Evolutionary conservation across 163 green algal genomes (phyloP).

Genomic region (Coccomyxa subellipsoidea): DNA sequence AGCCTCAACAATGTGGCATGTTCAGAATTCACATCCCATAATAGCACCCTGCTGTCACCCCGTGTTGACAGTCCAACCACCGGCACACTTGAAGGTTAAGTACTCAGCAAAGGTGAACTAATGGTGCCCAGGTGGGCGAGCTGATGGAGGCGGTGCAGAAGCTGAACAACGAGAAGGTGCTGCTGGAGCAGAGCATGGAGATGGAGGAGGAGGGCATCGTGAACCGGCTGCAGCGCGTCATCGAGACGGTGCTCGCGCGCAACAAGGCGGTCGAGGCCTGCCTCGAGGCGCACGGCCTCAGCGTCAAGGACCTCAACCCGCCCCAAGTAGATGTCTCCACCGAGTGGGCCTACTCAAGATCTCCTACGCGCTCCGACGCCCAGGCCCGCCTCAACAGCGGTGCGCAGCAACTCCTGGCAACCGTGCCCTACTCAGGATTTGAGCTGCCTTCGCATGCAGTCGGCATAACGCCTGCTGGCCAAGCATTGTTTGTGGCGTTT

Average conservation of each 20-base stretch:
- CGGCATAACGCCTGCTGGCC: not conserved
- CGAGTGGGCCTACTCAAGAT: constrained; percentile 20
- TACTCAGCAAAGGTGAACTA: too few relatives aligned
- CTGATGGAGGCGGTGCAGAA: constrained; percentile 51
- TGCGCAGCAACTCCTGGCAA: not conserved
- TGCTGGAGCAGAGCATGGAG: constrained; percentile 60
- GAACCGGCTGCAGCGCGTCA: constrained; percentile 26
- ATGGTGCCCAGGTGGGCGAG: constrained; percentile 46
- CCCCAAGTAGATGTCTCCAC: constrained; percentile 15
- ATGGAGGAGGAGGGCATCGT: constrained; percentile 31
- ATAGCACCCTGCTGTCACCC: too few relatives aligned
- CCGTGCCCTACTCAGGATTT: not conserved
- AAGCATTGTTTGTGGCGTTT: not conserved
- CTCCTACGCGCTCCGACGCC: not conserved
- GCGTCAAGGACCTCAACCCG: constrained; percentile 22
- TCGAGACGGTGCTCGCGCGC: constrained; percentile 37
- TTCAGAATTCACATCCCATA: too few relatives aligned
- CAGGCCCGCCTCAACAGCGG: constrained; percentile 4
- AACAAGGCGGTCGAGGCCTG: constrained; percentile 25
- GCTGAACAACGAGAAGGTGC: constrained; percentile 72
- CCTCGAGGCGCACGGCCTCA: constrained; percentile 18
- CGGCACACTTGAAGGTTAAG: too few relatives aligned
- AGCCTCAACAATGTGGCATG: too few relatives aligned
- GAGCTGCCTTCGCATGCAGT: not conserved
- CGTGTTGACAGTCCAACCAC: too few relatives aligned